These are phyloP conservation scores for Vigna unguiculata DNA, from an alignment of 306 rosid genomes.

Conservation along the genomic window DNA sequence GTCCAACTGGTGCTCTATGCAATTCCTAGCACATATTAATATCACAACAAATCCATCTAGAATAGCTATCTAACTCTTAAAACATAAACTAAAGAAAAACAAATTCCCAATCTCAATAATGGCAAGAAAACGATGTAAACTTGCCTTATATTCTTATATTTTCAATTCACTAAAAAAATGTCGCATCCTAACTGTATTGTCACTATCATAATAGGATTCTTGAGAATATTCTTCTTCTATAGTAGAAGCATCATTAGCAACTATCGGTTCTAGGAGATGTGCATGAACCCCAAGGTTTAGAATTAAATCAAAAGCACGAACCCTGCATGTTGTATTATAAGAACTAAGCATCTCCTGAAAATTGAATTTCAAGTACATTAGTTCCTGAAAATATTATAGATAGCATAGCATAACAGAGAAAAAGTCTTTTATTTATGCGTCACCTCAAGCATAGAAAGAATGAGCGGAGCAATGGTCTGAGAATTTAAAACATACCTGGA, in stretches of 20 bases:
- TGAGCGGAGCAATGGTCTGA: slow-evolving; percentile 93
- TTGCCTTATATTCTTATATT: slow-evolving; percentile 1
- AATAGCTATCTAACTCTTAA: background rate
- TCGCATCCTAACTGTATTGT: slow-evolving; percentile 40
- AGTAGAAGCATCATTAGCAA: slow-evolving; percentile 64
- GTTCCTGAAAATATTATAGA: slow-evolving; percentile 11
- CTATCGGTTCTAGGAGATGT: slow-evolving; percentile 88
- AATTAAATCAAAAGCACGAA: slow-evolving; percentile 96
- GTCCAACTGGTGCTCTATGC: background rate
- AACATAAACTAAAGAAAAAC: slow-evolving; percentile 8
- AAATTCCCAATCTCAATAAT: background rate
- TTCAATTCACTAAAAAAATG: slow-evolving; percentile 21
- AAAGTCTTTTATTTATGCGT: slow-evolving; percentile 41
- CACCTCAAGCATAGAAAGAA: slow-evolving; percentile 98
- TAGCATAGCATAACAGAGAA: background rate
- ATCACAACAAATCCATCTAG: slow-evolving; percentile 27
- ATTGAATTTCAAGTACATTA: slow-evolving; percentile 40
- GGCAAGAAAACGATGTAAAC: slow-evolving; percentile 2
- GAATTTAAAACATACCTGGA: slow-evolving; percentile 94
- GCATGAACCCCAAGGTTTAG: slow-evolving; percentile 99
- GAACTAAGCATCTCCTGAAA: slow-evolving; percentile 96
- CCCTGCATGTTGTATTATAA: slow-evolving; percentile 76
- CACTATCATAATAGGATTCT: slow-evolving; percentile 80
- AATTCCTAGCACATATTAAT: slow-evolving; percentile 5
- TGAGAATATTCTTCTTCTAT: slow-evolving; percentile 92